Evolutionary conservation across 805 yeast species (phyloP).

Genomic region (Nakazawaea ernobii): DNA sequence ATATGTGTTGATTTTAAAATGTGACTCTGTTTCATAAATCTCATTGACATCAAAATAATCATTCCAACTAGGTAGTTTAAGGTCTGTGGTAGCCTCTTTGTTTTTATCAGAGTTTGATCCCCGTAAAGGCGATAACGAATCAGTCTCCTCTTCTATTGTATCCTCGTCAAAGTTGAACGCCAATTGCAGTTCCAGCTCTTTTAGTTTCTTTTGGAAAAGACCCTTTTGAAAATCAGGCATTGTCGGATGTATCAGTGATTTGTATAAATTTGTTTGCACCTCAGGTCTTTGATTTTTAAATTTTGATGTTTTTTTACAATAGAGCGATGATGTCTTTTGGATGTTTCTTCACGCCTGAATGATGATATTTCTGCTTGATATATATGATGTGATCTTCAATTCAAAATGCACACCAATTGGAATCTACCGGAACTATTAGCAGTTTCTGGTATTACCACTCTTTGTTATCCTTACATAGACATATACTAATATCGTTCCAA

Average conservation of each 20-base stretch:
- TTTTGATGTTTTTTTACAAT: too few relatives aligned
- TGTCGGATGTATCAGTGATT: too few relatives aligned
- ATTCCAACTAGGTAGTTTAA: constrained; percentile 22
- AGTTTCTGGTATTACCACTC: too few relatives aligned
- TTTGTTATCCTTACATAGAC: not conserved
- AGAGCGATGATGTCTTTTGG: too few relatives aligned
- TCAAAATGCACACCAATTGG: too few relatives aligned
- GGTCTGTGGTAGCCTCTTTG: not conserved
- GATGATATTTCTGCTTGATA: too few relatives aligned
- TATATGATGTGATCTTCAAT: too few relatives aligned
- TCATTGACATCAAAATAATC: constrained; percentile 27
- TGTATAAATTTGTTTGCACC: too few relatives aligned
- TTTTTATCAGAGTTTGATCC: not conserved
- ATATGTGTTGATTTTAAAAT: constrained; percentile 46
- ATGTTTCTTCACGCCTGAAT: too few relatives aligned
- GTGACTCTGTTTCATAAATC: constrained; percentile 13
- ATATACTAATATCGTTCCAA: not conserved
- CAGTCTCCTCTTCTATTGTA: constrained; percentile 12
- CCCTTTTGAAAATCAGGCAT: constrained; percentile 17
- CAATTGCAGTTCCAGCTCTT: constrained; percentile 16
- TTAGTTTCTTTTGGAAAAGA: constrained; percentile 20
- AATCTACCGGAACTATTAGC: too few relatives aligned
- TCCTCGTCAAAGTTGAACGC: constrained; percentile 16
- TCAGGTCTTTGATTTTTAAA: too few relatives aligned
- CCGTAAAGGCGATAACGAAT: constrained; percentile 9